Percentiles rank a stretch among this genome's conserved stretches.
Conservation (phyloP, 371 early-diverging fungal species). For the Mucor mucedo region DNA sequence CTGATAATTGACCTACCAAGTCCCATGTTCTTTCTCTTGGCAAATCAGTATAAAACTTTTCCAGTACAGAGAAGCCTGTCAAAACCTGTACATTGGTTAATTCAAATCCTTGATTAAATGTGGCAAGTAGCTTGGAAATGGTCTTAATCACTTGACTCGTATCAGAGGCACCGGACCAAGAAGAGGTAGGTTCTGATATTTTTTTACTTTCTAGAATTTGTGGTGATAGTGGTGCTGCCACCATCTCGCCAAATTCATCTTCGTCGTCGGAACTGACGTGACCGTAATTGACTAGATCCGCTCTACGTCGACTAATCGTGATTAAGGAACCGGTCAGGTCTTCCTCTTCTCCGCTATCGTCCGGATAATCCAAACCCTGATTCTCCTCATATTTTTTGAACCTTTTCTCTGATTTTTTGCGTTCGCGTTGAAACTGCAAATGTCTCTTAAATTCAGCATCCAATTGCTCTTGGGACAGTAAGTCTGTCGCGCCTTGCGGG, state of each 20-base stretch:
- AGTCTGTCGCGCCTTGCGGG: conserved; percentile 6
- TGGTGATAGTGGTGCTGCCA: conserved; percentile 12
- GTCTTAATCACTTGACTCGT: conserved; percentile 63
- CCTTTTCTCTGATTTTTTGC: conserved; percentile 19
- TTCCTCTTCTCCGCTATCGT: conserved; percentile 9
- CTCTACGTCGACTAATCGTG: conserved; percentile 2
- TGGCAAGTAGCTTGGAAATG: conserved; percentile 57
- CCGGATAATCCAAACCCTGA: conserved; percentile 1
- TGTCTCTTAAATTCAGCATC: conserved; percentile 35
- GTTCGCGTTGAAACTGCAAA: conserved; percentile 19
- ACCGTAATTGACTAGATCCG: background rate
- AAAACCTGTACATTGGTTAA: conserved; percentile 77
- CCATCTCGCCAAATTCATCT: conserved; percentile 32
- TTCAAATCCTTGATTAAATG: conserved; percentile 84
- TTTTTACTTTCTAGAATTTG: background rate
- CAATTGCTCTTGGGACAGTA: conserved; percentile 28
- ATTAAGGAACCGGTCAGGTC: conserved; percentile 6
- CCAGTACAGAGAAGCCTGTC: conserved; percentile 69
- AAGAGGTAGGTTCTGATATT: conserved; percentile 19
- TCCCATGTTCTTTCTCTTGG: conserved; percentile 53
- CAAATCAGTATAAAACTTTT: conserved; percentile 60
- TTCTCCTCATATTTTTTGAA: conserved; percentile 20
- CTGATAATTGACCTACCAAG: conserved; percentile 46
- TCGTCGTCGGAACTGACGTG: conserved; percentile 10
- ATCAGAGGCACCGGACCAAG: conserved; percentile 45